Evolutionary conservation across 106 monocot genomes (phyloP).

Genomic region (Apostasia ramifera): DNA sequence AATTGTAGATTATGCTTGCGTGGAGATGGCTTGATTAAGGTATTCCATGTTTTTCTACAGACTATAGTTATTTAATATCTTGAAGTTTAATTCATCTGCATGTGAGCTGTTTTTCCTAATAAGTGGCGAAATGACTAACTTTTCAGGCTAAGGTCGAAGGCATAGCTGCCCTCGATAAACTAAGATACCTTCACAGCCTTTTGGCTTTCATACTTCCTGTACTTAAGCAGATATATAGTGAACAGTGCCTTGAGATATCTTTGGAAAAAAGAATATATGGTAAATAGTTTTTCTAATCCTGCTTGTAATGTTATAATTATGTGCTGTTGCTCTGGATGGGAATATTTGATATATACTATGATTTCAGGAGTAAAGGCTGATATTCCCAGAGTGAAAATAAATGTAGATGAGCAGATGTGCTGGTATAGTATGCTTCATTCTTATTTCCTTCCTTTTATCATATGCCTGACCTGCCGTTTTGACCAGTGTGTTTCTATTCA

Average conservation of each 20-base stretch:
- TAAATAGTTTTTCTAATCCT: slow-evolving; percentile 19
- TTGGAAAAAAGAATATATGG: slow-evolving; percentile 71
- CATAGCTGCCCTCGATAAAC: slow-evolving; percentile 57
- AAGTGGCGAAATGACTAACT: neutral
- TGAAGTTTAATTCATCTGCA: neutral
- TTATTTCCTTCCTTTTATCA: neutral
- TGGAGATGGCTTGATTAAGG: slow-evolving; percentile 85
- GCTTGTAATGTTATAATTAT: neutral
- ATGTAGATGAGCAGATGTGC: slow-evolving; percentile 92
- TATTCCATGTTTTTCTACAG: slow-evolving; percentile 1
- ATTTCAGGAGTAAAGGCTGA: slow-evolving; percentile 60
- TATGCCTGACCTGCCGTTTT: neutral
- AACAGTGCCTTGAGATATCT: slow-evolving; percentile 74
- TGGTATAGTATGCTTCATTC: slow-evolving; percentile 43
- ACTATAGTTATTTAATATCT: neutral
- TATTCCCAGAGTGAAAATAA: slow-evolving; percentile 71
- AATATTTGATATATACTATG: slow-evolving; percentile 1
- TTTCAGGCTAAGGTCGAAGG: slow-evolving; percentile 68
- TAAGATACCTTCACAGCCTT: slow-evolving; percentile 74
- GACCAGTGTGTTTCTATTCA: slow-evolving; percentile 19
- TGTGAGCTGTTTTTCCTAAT: neutral
- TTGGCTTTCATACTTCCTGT: slow-evolving; percentile 67
- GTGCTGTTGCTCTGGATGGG: neutral
- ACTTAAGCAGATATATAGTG: slow-evolving; percentile 68
- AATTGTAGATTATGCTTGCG: slow-evolving; percentile 68